Percentiles rank a stretch among this genome's conserved stretches.
These are phyloP conservation scores for Ganoderma sinense DNA, from an alignment of 1,284 basidiomycete species.

Conservation along the genomic window DNA sequence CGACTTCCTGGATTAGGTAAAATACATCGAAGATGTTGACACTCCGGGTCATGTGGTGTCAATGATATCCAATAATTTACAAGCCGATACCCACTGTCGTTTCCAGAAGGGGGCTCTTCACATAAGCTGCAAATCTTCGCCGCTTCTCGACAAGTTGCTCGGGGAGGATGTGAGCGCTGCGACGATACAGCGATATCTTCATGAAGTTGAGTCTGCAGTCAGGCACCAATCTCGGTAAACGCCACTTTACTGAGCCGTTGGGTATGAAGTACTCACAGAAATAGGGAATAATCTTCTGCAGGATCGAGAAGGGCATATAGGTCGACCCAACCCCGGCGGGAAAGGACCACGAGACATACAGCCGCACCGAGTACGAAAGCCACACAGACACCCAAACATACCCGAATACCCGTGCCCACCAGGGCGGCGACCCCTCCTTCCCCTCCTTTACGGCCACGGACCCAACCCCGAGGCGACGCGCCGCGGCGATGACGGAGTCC, in stretches of 20 bases:
- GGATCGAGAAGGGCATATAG: not conserved
- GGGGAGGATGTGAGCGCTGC: not conserved
- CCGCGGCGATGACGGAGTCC: constrained; percentile 14
- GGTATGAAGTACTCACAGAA: not conserved
- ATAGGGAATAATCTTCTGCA: not conserved
- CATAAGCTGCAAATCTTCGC: too few relatives aligned
- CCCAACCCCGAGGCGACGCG: constrained; percentile 7
- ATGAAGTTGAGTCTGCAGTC: not conserved
- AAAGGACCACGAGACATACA: not conserved
- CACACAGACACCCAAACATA: constrained; percentile 30
- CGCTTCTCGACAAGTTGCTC: not conserved
- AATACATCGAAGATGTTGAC: not conserved
- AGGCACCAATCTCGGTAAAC: not conserved
- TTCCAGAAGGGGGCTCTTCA: too few relatives aligned
- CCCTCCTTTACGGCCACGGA: not conserved
- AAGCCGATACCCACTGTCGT: too few relatives aligned
- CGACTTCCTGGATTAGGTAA: not conserved
- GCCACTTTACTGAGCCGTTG: not conserved
- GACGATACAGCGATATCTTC: not conserved
- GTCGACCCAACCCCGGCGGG: not conserved
- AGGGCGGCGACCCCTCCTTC: constrained; percentile 21
- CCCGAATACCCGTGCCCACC: not conserved
- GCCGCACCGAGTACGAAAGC: constrained; percentile 12
- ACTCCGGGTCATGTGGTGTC: too few relatives aligned
- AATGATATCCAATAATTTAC: too few relatives aligned